Evolutionary conservation across 306 rosid species (phyloP).

Genomic region (Casuarina glauca): DNA sequence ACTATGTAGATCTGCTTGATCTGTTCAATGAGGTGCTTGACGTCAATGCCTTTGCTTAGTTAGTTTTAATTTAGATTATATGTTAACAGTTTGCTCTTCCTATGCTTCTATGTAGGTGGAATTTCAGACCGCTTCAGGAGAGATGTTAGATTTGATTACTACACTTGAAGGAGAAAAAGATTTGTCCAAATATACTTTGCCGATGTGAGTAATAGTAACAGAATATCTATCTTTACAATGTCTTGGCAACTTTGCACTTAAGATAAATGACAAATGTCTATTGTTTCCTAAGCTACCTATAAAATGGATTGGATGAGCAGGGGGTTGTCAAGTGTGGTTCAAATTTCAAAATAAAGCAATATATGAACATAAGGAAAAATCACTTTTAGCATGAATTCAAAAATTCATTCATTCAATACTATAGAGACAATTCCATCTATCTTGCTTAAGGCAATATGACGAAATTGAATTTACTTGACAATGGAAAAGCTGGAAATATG

Average conservation of each 20-base stretch:
- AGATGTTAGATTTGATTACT: conserved; percentile 90
- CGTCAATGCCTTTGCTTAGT: conserved; percentile 23
- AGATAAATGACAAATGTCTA: neutral
- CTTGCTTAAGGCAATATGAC: neutral
- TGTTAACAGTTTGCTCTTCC: conserved; percentile 18
- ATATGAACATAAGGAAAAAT: neutral
- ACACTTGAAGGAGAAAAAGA: conserved; percentile 92
- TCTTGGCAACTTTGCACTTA: neutral
- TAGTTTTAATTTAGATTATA: conserved; percentile 21
- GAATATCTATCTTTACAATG: neutral
- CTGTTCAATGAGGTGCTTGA: conserved; percentile 76
- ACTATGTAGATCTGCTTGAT: conserved; percentile 82
- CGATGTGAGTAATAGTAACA: conserved; percentile 58
- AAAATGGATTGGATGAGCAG: neutral
- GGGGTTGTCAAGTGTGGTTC: neutral
- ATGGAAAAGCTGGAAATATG: neutral
- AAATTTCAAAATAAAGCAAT: neutral
- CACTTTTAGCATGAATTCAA: neutral
- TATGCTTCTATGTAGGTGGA: conserved; percentile 57
- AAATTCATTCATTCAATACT: neutral
- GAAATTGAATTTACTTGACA: neutral
- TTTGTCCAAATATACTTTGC: conserved; percentile 72
- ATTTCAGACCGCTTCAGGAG: conserved; percentile 92
- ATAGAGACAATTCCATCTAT: neutral
- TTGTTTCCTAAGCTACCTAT: neutral